Evolutionary conservation across 2,329 filamentous ascomycete genomes (phyloP).

Genomic region (Onygenales sp.): DNA sequence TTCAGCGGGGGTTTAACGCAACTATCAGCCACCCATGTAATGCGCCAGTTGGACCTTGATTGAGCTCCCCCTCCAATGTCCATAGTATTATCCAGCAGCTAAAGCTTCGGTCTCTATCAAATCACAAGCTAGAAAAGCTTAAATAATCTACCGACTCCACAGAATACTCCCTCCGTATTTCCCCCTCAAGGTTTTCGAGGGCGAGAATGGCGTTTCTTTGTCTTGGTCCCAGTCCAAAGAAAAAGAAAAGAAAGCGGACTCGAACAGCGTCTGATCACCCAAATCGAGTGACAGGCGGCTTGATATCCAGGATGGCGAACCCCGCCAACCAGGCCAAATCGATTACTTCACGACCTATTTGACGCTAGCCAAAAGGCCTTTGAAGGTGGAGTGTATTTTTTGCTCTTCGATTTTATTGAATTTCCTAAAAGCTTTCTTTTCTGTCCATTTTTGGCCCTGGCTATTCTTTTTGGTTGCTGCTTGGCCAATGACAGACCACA

Average conservation of each 20-base stretch:
- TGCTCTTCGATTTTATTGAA: neutral
- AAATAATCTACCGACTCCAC: neutral
- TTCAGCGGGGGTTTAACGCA: neutral
- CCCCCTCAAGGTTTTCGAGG: neutral
- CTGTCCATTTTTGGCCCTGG: neutral
- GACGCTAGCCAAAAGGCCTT: neutral
- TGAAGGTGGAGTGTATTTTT: neutral
- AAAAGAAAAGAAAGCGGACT: slow-evolving; percentile 1
- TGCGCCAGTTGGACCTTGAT: neutral
- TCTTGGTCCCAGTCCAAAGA: neutral
- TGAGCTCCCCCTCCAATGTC: neutral
- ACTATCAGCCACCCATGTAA: neutral
- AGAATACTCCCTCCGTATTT: neutral
- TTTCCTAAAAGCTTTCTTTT: neutral
- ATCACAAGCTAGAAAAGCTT: neutral
- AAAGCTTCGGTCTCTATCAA: neutral
- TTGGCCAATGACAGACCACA: slow-evolving; percentile 2
- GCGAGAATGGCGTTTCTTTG: slow-evolving; percentile 1
- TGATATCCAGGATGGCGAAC: neutral
- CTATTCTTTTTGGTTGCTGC: neutral
- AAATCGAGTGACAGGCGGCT: slow-evolving; percentile 1
- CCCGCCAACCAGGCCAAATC: neutral
- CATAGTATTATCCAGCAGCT: neutral
- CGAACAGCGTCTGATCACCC: slow-evolving; percentile 1
- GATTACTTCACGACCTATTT: neutral